Conservation (phyloP, 495 filamentous ascomycete species). For the Barbatosphaeria neglecta region DNA sequence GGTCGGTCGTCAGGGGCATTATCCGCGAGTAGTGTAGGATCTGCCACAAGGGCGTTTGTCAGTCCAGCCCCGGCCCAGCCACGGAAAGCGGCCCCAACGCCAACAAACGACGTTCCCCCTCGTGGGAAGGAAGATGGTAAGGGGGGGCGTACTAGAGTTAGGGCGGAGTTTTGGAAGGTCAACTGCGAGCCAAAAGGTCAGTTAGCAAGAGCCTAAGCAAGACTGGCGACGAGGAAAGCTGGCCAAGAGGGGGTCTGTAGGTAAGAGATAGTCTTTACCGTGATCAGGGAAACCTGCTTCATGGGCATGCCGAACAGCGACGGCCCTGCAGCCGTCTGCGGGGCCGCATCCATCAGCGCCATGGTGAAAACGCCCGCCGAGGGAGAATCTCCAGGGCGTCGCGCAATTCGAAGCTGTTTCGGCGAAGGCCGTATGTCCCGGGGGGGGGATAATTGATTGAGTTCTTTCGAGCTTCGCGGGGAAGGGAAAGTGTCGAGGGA, state of each 20-base stretch:
- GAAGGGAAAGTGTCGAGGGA: neutral
- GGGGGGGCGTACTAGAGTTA: slow-evolving; percentile 51
- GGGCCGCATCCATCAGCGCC: slow-evolving; percentile 24
- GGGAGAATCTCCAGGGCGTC: neutral
- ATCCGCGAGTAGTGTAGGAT: slow-evolving; percentile 87
- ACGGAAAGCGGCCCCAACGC: no score
- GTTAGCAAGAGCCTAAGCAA: no score
- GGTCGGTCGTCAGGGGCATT: slow-evolving; percentile 72
- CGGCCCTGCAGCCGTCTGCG: slow-evolving; percentile 25
- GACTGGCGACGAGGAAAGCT: neutral
- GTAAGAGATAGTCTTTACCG: slow-evolving; percentile 40
- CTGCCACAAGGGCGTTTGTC: slow-evolving; percentile 25
- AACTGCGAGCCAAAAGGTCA: slow-evolving; percentile 40
- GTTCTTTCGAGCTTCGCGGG: neutral
- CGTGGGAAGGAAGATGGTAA: neutral
- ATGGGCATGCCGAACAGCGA: slow-evolving; percentile 53
- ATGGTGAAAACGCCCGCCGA: slow-evolving; percentile 13
- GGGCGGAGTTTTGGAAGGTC: slow-evolving; percentile 65
- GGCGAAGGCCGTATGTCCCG: neutral
- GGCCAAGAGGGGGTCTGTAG: slow-evolving; percentile 11
- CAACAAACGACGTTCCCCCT: no score
- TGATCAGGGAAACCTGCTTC: slow-evolving; percentile 68
- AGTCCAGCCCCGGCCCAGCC: no score
- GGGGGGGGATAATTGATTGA: neutral
- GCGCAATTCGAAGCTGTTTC: neutral